These are phyloP conservation scores for Geosmithia morbida DNA, from an alignment of 2,329 filamentous ascomycete species.

Conservation along the genomic window DNA sequence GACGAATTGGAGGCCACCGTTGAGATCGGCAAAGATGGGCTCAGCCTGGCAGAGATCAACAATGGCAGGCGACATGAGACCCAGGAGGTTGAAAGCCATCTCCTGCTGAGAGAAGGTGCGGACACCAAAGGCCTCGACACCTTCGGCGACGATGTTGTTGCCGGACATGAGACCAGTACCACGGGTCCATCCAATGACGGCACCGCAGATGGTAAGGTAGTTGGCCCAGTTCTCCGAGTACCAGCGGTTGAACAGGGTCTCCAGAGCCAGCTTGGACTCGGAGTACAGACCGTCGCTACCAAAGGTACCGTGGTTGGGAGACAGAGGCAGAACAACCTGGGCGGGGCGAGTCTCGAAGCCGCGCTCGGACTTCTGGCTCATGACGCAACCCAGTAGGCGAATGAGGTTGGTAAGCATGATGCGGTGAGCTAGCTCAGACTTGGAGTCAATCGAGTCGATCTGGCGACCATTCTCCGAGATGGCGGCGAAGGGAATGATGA, in stretches of 20 bases:
- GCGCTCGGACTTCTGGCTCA: conserved; percentile 74
- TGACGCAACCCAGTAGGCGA: conserved; percentile 79
- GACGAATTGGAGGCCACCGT: conserved; percentile 95
- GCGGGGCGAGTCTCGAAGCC: conserved; percentile 92
- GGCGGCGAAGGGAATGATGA: conserved; percentile 88
- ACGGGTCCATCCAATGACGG: conserved; percentile 97
- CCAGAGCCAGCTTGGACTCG: conserved; percentile 91
- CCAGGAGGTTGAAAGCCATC: conserved; percentile 97
- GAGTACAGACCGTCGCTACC: conserved; percentile 97
- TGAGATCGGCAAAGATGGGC: conserved; percentile 93
- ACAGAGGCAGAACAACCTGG: conserved; percentile 89
- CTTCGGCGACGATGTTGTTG: conserved; percentile 95
- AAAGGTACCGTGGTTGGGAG: conserved; percentile 96
- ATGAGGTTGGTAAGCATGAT: conserved; percentile 98
- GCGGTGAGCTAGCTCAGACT: conserved; percentile 92
- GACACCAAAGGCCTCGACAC: conserved; percentile 90
- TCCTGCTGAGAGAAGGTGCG: conserved; percentile 98
- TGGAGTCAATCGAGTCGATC: conserved; percentile 92
- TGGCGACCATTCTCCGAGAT: conserved; percentile 97
- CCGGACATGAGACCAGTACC: conserved; percentile 95
- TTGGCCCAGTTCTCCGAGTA: conserved; percentile 94
- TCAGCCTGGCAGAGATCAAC: conserved; percentile 92
- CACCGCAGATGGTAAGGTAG: conserved; percentile 96
- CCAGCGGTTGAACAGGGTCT: conserved; percentile 98
- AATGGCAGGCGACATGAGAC: conserved; percentile 86